Evolutionary conservation across 306 rosid species (phyloP).

Genomic region (Medicago arabica): DNA sequence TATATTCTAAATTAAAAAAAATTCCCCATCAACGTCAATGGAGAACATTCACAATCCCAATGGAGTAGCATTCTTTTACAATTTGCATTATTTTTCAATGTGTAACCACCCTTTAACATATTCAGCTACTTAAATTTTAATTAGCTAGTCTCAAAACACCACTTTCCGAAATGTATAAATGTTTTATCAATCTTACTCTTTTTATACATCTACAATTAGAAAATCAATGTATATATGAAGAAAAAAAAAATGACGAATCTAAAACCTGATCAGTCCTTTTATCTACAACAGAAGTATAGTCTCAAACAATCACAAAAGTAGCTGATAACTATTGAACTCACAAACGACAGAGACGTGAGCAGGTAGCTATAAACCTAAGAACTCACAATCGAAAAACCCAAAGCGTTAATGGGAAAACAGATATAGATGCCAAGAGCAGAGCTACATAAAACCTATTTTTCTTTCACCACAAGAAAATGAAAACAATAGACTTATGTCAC

Average conservation of each 20-base stretch:
- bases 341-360: neutral
- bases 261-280: neutral
- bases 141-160: too few species aligned
- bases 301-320: neutral
- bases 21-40: neutral
- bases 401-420: neutral
- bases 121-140: too few species aligned
- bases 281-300: neutral
- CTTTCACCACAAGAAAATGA: neutral
- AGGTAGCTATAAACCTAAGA: neutral
- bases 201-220: neutral
- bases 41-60: neutral
- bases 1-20: too few species aligned
- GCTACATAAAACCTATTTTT: neutral
- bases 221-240: neutral
- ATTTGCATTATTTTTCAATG: too few species aligned
- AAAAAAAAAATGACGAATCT: too few species aligned
- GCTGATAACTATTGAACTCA: neutral
- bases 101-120: too few species aligned
- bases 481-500: neutral
- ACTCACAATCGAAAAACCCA: neutral
- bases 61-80: neutral
- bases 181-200: neutral
- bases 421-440: conserved; percentile 15
- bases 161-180: neutral